Base-by-base conservation (phyloP, 768 basidiomycete genomes). In the Phanerochaete sordida region DNA sequence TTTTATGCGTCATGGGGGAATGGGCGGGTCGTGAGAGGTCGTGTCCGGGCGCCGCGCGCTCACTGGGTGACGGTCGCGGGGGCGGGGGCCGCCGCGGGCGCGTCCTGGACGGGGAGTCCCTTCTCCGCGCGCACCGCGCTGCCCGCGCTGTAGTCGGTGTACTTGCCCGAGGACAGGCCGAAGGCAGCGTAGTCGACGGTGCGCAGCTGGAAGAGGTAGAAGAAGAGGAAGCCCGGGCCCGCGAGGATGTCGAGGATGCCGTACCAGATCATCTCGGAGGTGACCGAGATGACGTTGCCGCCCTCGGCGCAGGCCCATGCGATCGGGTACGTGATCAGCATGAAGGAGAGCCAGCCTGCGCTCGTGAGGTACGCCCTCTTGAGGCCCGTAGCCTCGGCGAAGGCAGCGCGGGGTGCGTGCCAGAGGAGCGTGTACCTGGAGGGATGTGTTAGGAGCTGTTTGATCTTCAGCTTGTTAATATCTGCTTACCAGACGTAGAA, bases 271-370 rank as follows among this genome's bases (percentile, higher is more conserved):
- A 83, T 83, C 69, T 84, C 83, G 6, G 74, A 71, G 35, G 79
- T 75, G 33, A 78, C 74, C 4, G 76, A 65, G 65, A 85, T 84
- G 56, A 72, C 74, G 69, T 83, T 79, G 6, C 75, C 74, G 16
- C 83, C 82, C 54, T 84, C 83, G 23, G 77, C 75, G 37, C 81
- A 73, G 55, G 77, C 83, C 84, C 83, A 85, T 21, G 74, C 75
- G 61, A 85, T 77, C 13, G 84, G 81, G 72, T 85, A 85, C n/a
- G 82, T 61, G 57, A 80, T 57, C 80, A 81, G 83, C 62, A 85
- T 72, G 70, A 83, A 75, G 21, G 77, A 74, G 61, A 85, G 72
- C 70, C 76, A 77, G 23, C 63, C 63, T 2, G 80, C 77, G 24
- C 76, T 75, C 23, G 48, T 24, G 8, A 70, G 57, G 64, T 73